Evolutionary conservation across 2,329 filamentous ascomycete species (phyloP).

Genomic region (Pseudogymnoascus sp.): DNA sequence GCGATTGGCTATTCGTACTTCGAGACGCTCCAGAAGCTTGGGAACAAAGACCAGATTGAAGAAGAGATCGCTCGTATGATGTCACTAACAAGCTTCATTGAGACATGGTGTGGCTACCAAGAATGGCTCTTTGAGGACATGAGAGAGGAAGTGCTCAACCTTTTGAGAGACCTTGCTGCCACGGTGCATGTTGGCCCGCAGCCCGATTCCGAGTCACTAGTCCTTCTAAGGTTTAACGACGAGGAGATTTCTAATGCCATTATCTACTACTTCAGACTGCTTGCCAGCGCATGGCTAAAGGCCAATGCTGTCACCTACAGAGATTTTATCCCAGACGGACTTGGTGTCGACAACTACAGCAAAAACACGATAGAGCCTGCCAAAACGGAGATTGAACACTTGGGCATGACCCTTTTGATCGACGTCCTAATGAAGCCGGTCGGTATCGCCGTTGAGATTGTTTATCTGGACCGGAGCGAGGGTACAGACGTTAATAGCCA

Average conservation of each 20-base stretch:
- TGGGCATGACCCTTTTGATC: conserved; percentile 72
- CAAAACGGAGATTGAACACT: conserved; percentile 79
- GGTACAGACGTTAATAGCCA: conserved; percentile 65
- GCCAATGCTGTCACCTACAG: conserved; percentile 62
- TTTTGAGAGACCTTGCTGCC: conserved; percentile 57
- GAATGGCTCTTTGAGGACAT: conserved; percentile 74
- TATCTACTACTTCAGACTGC: conserved; percentile 76
- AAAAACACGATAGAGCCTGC: conserved; percentile 63
- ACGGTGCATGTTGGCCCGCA: conserved; percentile 39
- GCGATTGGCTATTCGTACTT: conserved; percentile 92
- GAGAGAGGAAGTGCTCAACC: conserved; percentile 62
- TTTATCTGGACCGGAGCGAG: conserved; percentile 81
- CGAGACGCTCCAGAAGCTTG: conserved; percentile 67
- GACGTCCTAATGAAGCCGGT: conserved; percentile 74
- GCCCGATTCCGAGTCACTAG: conserved; percentile 50
- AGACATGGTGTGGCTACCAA: conserved; percentile 63
- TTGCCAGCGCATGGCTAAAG: conserved; percentile 81
- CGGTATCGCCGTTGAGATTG: conserved; percentile 74
- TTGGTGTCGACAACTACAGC: conserved; percentile 61
- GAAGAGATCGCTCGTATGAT: conserved; percentile 67
- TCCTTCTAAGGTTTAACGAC: conserved; percentile 67
- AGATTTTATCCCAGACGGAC: conserved; percentile 56
- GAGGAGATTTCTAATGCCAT: conserved; percentile 60
- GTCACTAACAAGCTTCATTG: conserved; percentile 63
- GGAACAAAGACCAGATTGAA: conserved; percentile 57